Base-by-base conservation (phyloP, 2,329 filamentous ascomycete species). In the Gyromitra esculenta region DNA sequence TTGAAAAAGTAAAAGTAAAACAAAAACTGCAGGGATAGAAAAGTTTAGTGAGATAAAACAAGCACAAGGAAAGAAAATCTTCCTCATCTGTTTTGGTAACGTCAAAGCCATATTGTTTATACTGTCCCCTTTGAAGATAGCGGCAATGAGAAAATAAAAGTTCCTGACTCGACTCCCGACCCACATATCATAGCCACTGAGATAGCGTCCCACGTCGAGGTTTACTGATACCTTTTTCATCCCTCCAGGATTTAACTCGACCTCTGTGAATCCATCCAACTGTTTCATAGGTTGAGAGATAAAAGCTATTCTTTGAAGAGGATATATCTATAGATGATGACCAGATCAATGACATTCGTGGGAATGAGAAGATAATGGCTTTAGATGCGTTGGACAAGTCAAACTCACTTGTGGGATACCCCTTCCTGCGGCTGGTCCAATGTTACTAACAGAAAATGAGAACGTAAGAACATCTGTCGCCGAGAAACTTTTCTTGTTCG, bases 91-190 rank as follows among this genome's bases (percentile, higher is more conserved):
- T 35, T 57, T 69, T 18, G 52, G 52, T 43, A 68, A n/a, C 37
- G 35, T 68, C 52, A 68, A 48, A 57, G 52, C 35, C 21, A 60
- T 52, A 35, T 48, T 62, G 21, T 60, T 60, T 41, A 39, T 69
- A 35, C 56, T 52, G 5, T 60, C 41, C n/a, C 39, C 41, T 21
- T 62, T 18, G 25, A 52, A 50, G 15, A 60, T 11, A 25, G 31
- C 54, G 62, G 54, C 25, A 39, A 57, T 15, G 41, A 35, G 57
- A 69, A 69, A 11, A 60, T 43, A 48, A 60, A 60, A 13, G 21
- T 62, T 15, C 54, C 54, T 2, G 41, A 56, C 5, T 62, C 25
- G 39, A 69, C 66, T 62, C 66, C 60, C 66, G 54, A 69, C 37
- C 66, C 39, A 69, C 31, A 41, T 50, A 50, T 69, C 54, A 5